Evolutionary conservation across 2,329 filamentous ascomycete species (phyloP), one percentile per base, ranked within the genome.

Genomic region (Alternaria angustiovoidea): DNA sequence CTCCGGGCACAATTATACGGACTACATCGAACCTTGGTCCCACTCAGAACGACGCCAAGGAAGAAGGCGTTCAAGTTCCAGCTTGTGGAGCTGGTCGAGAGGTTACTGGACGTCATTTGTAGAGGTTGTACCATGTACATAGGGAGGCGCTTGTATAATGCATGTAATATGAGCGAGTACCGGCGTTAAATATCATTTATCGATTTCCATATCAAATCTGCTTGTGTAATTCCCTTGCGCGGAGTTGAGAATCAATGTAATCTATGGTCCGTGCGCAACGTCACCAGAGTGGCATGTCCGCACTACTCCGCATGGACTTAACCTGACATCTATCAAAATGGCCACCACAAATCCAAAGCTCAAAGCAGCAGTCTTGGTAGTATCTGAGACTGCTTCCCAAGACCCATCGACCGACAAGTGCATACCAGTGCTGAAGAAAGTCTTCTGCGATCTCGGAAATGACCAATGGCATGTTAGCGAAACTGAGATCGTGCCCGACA

Each of bases 311-410:
- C 60, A 58, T 51, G 44, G 11, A 61, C 67, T 61, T 53, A 60
- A 66, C 62, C 28, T 41, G 24, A 54, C 65, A 52, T 51, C 58
- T 51, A 53, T 28, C 62, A 71, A 59, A 34, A 79, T 79, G 76
- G 72, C 66, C 61, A 61, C 63, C 59, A 44, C 60, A 44, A 77
- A 81, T 57, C 59, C 59, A 32, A 80, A 82, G 56, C 82, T 98
- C 12, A 90, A 83, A 74, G 90, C 89, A 34, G 92, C 91, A 7
- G 89, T 99, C 49, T 84, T 99, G 54, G 86, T 98, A 67, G 86
- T 99, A 39, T 98, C 95, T 1, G 96, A 96, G 51, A 99, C 95
- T 6, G 95, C 94, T 6, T 88, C 89, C 8, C 85, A 87, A 68
- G 90, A 97, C 76, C 87, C 92, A 0, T 88, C 90, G 4, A 89